Conservation (phyloP, 495 filamentous ascomycete genomes). For the Paragyromitra xinjiangensis region DNA sequence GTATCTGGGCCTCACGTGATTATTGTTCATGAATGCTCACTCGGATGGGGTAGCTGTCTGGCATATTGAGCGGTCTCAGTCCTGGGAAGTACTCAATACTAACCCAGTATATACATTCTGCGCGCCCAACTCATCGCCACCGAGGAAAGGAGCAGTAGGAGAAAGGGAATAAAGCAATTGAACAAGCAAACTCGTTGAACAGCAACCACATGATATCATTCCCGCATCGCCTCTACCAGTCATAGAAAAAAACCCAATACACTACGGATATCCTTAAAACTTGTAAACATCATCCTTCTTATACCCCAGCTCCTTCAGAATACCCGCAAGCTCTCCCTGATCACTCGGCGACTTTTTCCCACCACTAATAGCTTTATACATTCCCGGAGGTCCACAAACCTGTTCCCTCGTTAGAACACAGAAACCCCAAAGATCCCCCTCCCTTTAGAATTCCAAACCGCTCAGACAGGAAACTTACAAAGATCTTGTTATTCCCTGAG, state of each 20-base stretch:
- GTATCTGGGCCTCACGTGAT: too few species aligned
- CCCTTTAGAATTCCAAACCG: background rate
- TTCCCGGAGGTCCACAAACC: conserved; percentile 83
- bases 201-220: background rate
- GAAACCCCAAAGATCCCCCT: background rate
- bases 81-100: background rate
- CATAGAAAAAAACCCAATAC: background rate
- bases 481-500: conserved; percentile 88
- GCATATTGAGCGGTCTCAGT: too few species aligned
- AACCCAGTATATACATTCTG: background rate
- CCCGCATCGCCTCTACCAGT: background rate
- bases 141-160: background rate
- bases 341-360: conserved; percentile 85
- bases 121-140: background rate
- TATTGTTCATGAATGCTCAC: too few species aligned
- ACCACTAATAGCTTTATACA: conserved; percentile 94
- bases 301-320: conserved; percentile 91
- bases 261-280: conserved; percentile 69
- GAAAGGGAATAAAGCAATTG: background rate
- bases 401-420: conserved; percentile 17
- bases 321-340: conserved; percentile 87
- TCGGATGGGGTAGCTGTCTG: too few species aligned
- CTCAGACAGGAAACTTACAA: conserved; percentile 61
- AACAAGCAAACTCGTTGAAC: background rate
- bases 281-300: conserved; percentile 95